Evolutionary conservation across 805 yeast genomes (phyloP).

Genomic region (Candida easanensis): DNA sequence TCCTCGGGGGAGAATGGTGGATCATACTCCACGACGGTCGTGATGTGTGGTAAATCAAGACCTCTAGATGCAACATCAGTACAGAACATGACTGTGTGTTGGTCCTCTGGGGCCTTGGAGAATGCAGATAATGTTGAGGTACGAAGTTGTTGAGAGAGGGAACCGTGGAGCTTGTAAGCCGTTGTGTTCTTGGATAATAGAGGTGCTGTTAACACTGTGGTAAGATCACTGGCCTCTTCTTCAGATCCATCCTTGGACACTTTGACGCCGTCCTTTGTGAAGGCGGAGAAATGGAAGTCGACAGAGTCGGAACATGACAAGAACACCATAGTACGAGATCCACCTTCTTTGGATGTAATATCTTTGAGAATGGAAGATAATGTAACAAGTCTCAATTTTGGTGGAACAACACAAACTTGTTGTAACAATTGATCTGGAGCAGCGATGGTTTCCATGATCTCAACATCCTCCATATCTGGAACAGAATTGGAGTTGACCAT

Average conservation of each 20-base stretch:
- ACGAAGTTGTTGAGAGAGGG: conserved; percentile 80
- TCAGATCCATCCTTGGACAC: conserved; percentile 29
- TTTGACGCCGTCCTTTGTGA: conserved; percentile 55
- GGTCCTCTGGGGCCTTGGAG: conserved; percentile 37
- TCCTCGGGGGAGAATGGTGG: conserved; percentile 95
- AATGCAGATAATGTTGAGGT: conserved; percentile 58
- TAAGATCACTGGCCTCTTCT: conserved; percentile 28
- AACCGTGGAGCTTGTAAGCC: conserved; percentile 82
- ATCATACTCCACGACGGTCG: conserved; percentile 87
- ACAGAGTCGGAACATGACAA: conserved; percentile 96
- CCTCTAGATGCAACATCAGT: conserved; percentile 99
- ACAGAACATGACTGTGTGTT: conserved; percentile 74
- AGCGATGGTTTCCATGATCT: conserved; percentile 31
- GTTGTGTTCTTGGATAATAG: conserved; percentile 41
- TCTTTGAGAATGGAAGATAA: conserved; percentile 63
- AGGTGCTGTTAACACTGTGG: conserved; percentile 54
- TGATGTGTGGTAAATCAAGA: conserved; percentile 82
- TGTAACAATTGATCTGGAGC: conserved; percentile 94
- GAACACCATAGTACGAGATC: conserved; percentile 72
- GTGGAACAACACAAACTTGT: conserved; percentile 81
- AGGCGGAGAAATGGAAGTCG: conserved; percentile 80
- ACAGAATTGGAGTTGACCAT: conserved; percentile 45
- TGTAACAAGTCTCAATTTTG: conserved; percentile 84
- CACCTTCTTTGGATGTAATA: conserved; percentile 35
- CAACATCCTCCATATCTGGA: conserved; percentile 28